These are phyloP conservation scores for Salix brachista DNA, from an alignment of 345 rosid genomes.

Conservation along the genomic window DNA sequence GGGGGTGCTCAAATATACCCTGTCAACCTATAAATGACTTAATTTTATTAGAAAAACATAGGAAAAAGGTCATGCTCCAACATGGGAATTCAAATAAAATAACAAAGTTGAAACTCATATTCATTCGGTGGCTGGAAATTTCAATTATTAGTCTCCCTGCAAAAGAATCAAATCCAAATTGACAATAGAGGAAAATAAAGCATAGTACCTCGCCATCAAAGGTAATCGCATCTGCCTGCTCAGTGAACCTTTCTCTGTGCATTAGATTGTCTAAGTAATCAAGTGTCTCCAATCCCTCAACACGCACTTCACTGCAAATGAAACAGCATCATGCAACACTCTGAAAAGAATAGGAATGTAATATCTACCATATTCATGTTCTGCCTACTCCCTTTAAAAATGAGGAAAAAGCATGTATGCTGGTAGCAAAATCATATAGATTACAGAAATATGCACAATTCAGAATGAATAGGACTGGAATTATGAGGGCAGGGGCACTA, in stretches of 20 bases:
- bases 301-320: slow-evolving; percentile 87
- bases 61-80: background rate
- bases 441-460: background rate
- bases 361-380: background rate
- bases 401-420: background rate
- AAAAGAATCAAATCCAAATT: background rate
- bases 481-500: background rate
- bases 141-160: background rate
- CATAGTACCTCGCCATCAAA: slow-evolving; percentile 79
- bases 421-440: background rate
- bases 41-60: background rate
- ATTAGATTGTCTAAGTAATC: slow-evolving; percentile 80
- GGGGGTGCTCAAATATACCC: slow-evolving; percentile 88
- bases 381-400: background rate
- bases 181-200: background rate
- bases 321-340: slow-evolving; percentile 21
- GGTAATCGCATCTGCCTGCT: slow-evolving; percentile 96
- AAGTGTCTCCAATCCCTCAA: slow-evolving; percentile 97
- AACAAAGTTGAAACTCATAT: background rate
- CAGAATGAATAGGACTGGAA: background rate
- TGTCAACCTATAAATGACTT: slow-evolving; percentile 47
- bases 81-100: background rate
- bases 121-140: background rate
- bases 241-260: slow-evolving; percentile 69
- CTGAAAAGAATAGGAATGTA: slow-evolving; percentile 10